Evolutionary conservation across 352 stramenopile species (phyloP).

Genomic region (Phytopythium sindhum): DNA sequence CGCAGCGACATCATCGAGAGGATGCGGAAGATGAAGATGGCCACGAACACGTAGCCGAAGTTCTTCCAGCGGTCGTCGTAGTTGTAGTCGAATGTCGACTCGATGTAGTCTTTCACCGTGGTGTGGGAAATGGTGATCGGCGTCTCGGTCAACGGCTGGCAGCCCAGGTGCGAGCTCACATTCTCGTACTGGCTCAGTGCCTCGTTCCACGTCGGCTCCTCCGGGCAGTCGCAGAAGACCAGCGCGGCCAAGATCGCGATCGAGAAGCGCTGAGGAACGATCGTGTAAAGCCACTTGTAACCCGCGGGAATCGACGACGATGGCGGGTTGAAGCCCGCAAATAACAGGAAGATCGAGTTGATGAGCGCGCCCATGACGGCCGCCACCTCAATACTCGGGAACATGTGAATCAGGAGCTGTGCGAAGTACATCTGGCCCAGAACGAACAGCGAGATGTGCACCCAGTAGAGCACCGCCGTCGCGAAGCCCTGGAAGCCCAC

Average conservation of each 20-base stretch:
- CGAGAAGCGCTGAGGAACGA: constrained; percentile 16
- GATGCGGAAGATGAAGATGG: constrained; percentile 15
- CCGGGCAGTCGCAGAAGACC: constrained; percentile 10
- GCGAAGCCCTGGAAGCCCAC: constrained; percentile 19
- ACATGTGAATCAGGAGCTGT: constrained; percentile 48
- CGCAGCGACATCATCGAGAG: constrained; percentile 11
- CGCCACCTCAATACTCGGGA: constrained; percentile 27
- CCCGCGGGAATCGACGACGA: constrained; percentile 11
- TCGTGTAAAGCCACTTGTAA: constrained; percentile 25
- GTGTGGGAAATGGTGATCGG: constrained; percentile 10
- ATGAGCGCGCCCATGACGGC: constrained; percentile 19
- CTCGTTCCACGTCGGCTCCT: constrained; percentile 16
- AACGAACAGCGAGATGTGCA: constrained; percentile 48
- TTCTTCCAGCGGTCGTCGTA: constrained; percentile 9
- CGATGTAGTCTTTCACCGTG: constrained; percentile 12
- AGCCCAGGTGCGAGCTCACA: constrained; percentile 8
- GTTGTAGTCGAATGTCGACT: constrained; percentile 10
- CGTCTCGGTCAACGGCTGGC: constrained; percentile 8
- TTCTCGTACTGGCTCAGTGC: constrained; percentile 10
- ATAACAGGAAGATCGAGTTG: constrained; percentile 39
- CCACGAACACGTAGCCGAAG: constrained; percentile 12
- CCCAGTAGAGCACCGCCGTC: constrained; percentile 45
- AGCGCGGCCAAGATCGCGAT: constrained; percentile 12
- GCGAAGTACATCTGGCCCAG: constrained; percentile 47
- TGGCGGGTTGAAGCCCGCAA: constrained; percentile 31